A percentile compares a stretch with the other conserved stretches of the same genome.
These are phyloP conservation scores for Sclerotinia glacialis DNA, from an alignment of 2,329 filamentous ascomycete genomes.

Conservation along the genomic window DNA sequence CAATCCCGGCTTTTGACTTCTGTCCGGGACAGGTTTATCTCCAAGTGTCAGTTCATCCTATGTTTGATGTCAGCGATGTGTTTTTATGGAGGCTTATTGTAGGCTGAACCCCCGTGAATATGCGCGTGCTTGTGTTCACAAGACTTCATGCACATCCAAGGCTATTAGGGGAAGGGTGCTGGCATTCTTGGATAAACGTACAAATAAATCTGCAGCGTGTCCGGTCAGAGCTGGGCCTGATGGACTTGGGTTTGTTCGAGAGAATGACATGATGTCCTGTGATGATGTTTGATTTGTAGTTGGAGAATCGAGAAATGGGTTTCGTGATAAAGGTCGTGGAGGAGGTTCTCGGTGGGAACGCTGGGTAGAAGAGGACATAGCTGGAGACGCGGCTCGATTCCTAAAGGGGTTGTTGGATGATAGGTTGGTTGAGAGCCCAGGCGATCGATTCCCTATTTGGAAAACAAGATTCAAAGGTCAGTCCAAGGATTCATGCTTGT, in stretches of 20 bases:
- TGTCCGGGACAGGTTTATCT: constrained; percentile 49
- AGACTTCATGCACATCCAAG: not conserved
- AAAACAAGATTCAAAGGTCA: constrained; percentile 35
- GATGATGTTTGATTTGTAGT: constrained; percentile 35
- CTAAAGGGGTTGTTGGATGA: constrained; percentile 76
- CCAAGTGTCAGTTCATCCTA: constrained; percentile 68
- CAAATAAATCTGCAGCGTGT: constrained; percentile 70
- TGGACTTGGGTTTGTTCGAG: constrained; percentile 40
- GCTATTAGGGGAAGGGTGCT: not conserved
- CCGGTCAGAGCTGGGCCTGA: constrained; percentile 45
- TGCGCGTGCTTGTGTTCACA: not conserved
- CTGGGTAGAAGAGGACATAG: constrained; percentile 43
- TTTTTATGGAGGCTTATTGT: not conserved
- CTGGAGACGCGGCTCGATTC: constrained; percentile 66
- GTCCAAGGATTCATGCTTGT: constrained; percentile 36
- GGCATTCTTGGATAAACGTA: constrained; percentile 51
- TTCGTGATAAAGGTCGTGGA: constrained; percentile 63
- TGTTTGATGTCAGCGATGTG: constrained; percentile 36
- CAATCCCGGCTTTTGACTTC: constrained; percentile 34
- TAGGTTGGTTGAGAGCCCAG: constrained; percentile 62
- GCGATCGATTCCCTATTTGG: constrained; percentile 40
- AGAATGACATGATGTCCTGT: constrained; percentile 50
- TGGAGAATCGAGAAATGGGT: constrained; percentile 67
- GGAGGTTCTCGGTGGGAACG: constrained; percentile 58
- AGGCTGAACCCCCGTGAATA: not conserved